Evolutionary conservation across 2,329 filamentous ascomycete genomes (phyloP), one percentile per base, ranked within the genome.

Genomic region (Uncinocarpus reesii): DNA sequence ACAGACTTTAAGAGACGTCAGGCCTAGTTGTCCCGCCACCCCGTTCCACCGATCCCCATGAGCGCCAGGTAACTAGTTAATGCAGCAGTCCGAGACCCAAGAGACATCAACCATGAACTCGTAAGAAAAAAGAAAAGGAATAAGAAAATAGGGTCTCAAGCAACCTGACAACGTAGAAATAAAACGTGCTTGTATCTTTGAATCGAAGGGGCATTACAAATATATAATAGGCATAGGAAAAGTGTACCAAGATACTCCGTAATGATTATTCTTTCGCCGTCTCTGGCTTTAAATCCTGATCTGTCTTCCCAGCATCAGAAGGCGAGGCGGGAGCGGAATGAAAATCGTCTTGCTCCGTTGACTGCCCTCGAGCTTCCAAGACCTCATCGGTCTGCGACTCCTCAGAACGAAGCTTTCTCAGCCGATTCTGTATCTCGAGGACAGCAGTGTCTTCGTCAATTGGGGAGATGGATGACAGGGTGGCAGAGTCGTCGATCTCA

Each of bases 281-380:
- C 28, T 20, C 21, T 18, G 26, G 7, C 7, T 26, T 11, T 16
- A 38, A 35, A 11, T 26, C 29, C n/a, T 23, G 18, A 4, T 23
- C 34, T 10, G 8, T 7, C 3, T 32, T 29, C 35, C 34, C 20
- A 18, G 26, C 20, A 8, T 16, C n/a, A 13, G 16, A 16, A 13
- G 65, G 65, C 29, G 60, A 62, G 15, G 57, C 60, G 2, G 62
- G 57, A 1, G 64, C 60, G 1, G 71, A 70, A 46, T 69, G 64
- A 47, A 72, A 70, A 21, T 66, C 64, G 2, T 72, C 66, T 43
- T 58, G 62, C 3, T 66, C 63, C 10, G 29, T 26, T 2, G 31
- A 42, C 8, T 20, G 23, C 4, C 32, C 46, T 28, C 29, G 38
- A 13, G 15, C 15, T 5, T 43, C 38, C 29, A 7, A 29, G 1